A percentile compares a stretch with the other conserved stretches of the same genome.
phyloP scores from a whole-genome alignment of 306 rosid genomes.

The Datisca glomerata region DNA sequence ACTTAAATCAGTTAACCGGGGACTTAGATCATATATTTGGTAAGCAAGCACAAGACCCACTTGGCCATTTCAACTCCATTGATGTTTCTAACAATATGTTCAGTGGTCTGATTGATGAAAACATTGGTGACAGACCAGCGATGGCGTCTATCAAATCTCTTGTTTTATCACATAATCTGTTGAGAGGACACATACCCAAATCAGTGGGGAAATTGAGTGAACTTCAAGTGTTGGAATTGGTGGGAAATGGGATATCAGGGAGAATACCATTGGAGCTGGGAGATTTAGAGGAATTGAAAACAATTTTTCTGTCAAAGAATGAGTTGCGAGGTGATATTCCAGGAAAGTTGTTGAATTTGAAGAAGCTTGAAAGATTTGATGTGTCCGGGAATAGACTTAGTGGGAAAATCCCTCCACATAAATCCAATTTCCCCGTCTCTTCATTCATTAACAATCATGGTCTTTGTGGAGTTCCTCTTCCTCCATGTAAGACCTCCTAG shows the following conservation, averaged over 20 bases:
- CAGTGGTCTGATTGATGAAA: conserved; percentile 19
- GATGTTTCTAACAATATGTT: conserved; percentile 32
- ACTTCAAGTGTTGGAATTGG: conserved; percentile 21
- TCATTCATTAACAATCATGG: conserved; percentile 34
- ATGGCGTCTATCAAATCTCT: conserved; percentile 27
- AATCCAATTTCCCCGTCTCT: conserved; percentile 24
- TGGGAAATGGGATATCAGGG: conserved; percentile 21
- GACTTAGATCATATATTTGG: conserved; percentile 13
- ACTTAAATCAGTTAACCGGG: conserved; percentile 35
- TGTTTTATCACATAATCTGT: conserved; percentile 23
- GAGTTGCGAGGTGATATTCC: conserved; percentile 34
- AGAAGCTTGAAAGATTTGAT: conserved; percentile 23
- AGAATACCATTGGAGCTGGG: conserved; percentile 31
- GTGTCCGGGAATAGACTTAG: conserved; percentile 31
- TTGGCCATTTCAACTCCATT: conserved; percentile 36
- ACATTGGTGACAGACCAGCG: conserved; percentile 23
- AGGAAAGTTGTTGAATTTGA: conserved; percentile 25
- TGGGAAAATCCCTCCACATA: conserved; percentile 32
- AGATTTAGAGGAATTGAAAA: conserved; percentile 11
- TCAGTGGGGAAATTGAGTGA: conserved; percentile 29
- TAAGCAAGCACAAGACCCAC: conserved; percentile 25
- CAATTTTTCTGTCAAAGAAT: conserved; percentile 27
- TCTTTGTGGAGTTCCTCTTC: conserved; percentile 53
- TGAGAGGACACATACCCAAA: conserved; percentile 32
- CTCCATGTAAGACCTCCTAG: conserved; percentile 47